phyloP scores from a whole-genome alignment of 2,329 filamentous ascomycete species.

The Sarocladium oryzae region DNA sequence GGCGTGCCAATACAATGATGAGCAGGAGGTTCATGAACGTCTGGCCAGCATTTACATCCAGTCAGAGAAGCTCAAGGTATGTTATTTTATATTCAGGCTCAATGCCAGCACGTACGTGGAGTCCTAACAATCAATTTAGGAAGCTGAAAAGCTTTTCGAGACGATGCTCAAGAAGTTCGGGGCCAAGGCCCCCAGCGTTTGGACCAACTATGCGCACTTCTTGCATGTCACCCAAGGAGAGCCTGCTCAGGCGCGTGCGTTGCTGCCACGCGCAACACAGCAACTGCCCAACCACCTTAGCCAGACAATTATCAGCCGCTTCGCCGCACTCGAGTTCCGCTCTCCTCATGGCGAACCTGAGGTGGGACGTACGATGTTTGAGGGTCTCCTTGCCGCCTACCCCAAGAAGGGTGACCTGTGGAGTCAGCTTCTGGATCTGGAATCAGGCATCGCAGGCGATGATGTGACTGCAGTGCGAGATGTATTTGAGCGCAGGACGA shows the following conservation, averaged over 20 bases:
- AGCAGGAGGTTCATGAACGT: slow-evolving; percentile 81
- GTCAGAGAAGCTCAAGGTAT: slow-evolving; percentile 75
- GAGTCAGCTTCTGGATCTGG: slow-evolving; percentile 86
- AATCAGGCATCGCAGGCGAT: slow-evolving; percentile 53
- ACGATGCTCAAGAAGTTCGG: slow-evolving; percentile 83
- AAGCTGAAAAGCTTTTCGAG: slow-evolving; percentile 85
- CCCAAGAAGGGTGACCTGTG: slow-evolving; percentile 89
- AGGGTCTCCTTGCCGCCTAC: slow-evolving; percentile 75
- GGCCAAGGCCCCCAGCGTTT: slow-evolving; percentile 70
- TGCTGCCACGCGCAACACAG: slow-evolving; percentile 79
- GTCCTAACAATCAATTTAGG: slow-evolving; percentile 45
- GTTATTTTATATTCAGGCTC: slow-evolving; percentile 18
- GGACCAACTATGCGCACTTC: slow-evolving; percentile 93
- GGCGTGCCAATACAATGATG: slow-evolving; percentile 89
- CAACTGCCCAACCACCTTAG: slow-evolving; percentile 64
- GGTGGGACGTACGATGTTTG: slow-evolving; percentile 89
- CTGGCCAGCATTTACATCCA: slow-evolving; percentile 93
- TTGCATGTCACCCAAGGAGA: slow-evolving; percentile 67
- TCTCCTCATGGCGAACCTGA: slow-evolving; percentile 78
- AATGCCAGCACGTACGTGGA: background rate
- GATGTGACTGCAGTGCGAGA: slow-evolving; percentile 55
- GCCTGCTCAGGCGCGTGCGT: slow-evolving; percentile 66
- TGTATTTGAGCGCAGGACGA: slow-evolving; percentile 74
- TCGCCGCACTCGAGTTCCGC: slow-evolving; percentile 87
- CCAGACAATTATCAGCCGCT: slow-evolving; percentile 70